Evolutionary conservation across 169 alveolate genomes (phyloP), one percentile per base, ranked within the genome.

Genomic region (Eimeria necatrix): DNA sequence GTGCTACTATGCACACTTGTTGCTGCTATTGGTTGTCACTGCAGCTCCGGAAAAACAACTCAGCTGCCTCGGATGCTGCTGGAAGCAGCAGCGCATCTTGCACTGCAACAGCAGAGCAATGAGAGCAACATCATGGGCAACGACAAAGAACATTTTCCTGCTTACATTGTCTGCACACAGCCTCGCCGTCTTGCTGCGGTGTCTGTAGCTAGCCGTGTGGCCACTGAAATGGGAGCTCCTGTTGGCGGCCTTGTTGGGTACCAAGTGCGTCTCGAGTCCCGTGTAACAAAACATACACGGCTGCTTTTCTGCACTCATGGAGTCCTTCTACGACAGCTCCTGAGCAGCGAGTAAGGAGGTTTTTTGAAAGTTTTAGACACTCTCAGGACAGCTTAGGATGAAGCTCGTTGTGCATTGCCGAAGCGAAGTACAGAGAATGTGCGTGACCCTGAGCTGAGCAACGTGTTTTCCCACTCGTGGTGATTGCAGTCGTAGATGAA

Each of bases 171-270:
- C 18, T 99, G 99, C 96, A 99, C 99, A 18, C 99, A 99, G 96
- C 99, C 99, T 41, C 98, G 99, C 86, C 98, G 99, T 94, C 99
- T 99, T 18, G 99, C 99, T 4, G 99, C 99, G 0, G 99, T 99
- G 59, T 98, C 99, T 48, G 99, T 99, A 3, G 99, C 99, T 46
- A 98, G 99, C 96, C 98, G 99, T 95, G 99, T 99, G 49, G 98
- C 99, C 49, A 99, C 98, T 81, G 99, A 99, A 96, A 98, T 99
- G 99, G 98, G 98, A 48, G 4, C 98, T 0, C 96, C 98, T 56
- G 96, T 99, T 83, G 99, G 99, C 3, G 98, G 97, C 85, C 96
- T 97, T 88, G 99, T 99, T 9, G 99, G 99, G 6, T 99, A 99
- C 95, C 97, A 99, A 14, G 99, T 95, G 20, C 96, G 99, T 84